Evolutionary conservation across 208 protist genomes (phyloP).

Genomic region (Acanthamoeba rhysodes): DNA sequence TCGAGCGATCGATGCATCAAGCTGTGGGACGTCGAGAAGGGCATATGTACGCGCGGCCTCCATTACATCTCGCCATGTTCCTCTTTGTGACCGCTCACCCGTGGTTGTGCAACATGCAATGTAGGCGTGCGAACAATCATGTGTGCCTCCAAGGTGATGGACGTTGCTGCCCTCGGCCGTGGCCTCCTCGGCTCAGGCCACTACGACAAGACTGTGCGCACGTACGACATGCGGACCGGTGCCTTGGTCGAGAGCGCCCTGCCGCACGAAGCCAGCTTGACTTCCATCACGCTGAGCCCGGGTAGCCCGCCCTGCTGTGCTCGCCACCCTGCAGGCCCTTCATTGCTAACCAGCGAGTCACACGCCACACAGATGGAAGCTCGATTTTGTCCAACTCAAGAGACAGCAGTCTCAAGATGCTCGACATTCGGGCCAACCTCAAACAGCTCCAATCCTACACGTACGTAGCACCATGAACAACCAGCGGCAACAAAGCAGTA

Average conservation of each 20-base stretch:
- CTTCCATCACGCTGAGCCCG: neutral
- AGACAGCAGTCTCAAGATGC: conserved; percentile 31
- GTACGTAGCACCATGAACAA: neutral
- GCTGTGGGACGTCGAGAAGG: conserved; percentile 55
- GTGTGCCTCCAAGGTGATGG: conserved; percentile 27
- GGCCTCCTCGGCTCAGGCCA: conserved; percentile 21
- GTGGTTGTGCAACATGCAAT: neutral
- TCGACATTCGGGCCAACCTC: conserved; percentile 16
- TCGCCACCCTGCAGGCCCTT: neutral
- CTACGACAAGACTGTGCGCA: conserved; percentile 40
- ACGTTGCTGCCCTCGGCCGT: neutral
- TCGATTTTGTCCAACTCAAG: conserved; percentile 36
- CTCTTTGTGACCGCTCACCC: too few relatives aligned
- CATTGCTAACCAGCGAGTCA: neutral
- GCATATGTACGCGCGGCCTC: neutral
- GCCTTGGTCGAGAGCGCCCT: neutral
- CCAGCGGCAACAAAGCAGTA: too few relatives aligned
- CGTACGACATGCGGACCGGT: conserved; percentile 11
- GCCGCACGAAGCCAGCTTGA: neutral
- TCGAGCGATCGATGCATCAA: conserved; percentile 24
- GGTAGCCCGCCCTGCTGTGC: neutral
- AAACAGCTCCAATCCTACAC: neutral
- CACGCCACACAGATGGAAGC: neutral
- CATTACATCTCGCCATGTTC: too few relatives aligned
- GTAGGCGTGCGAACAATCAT: conserved; percentile 30